Evolutionary conservation across 495 filamentous ascomycete species (phyloP).

Genomic region (Aspergillus diversus): DNA sequence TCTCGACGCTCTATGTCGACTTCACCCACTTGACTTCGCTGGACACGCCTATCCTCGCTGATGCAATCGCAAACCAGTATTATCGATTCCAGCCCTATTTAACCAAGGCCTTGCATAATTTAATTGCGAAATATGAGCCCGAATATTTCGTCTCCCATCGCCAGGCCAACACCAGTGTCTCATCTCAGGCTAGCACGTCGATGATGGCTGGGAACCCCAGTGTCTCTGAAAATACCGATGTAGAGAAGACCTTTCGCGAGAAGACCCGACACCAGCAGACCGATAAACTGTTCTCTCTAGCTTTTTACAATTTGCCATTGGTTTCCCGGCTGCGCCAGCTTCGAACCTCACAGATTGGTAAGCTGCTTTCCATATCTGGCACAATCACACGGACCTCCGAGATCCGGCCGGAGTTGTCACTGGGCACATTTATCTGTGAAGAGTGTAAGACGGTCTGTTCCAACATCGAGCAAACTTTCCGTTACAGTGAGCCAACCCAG

Average conservation of each 20-base stretch:
- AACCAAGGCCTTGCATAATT: constrained; percentile 84
- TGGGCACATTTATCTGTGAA: constrained; percentile 93
- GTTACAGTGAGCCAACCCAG: constrained; percentile 94
- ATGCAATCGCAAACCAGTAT: constrained; percentile 85
- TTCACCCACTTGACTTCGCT: constrained; percentile 79
- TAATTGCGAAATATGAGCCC: constrained; percentile 92
- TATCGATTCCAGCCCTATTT: constrained; percentile 96
- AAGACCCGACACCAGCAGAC: constrained; percentile 94
- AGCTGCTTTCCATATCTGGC: constrained; percentile 90
- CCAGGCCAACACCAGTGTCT: constrained; percentile 67
- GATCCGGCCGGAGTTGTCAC: constrained; percentile 88
- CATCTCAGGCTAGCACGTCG: constrained; percentile 66
- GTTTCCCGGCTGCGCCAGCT: constrained; percentile 88
- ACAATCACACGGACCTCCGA: constrained; percentile 97
- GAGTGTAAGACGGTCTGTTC: constrained; percentile 76
- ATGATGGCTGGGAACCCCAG: constrained; percentile 61
- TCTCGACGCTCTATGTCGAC: constrained; percentile 98
- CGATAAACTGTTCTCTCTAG: constrained; percentile 91
- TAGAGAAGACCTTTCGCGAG: constrained; percentile 38
- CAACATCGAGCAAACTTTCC: constrained; percentile 96
- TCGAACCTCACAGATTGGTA: constrained; percentile 87
- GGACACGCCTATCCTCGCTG: constrained; percentile 74
- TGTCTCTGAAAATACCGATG: constrained; percentile 59
- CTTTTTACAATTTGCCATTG: constrained; percentile 96
- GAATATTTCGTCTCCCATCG: constrained; percentile 91